A percentile compares a stretch with the other conserved stretches of the same genome.
phyloP scores from a whole-genome alignment of 73 alveolate genomes.

The Tetrahymena thermophila region DNA sequence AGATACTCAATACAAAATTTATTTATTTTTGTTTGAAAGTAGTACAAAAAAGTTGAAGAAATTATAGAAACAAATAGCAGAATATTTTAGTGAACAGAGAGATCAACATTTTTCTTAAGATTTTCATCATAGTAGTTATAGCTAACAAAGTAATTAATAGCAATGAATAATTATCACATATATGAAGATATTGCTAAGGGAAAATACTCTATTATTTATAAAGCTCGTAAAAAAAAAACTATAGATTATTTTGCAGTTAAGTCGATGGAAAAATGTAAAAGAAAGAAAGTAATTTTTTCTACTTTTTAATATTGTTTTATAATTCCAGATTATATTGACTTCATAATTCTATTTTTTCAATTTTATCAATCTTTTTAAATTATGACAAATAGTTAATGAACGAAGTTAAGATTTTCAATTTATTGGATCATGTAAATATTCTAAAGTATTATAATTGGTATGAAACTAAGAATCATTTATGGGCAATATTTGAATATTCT shows the following conservation, averaged over 20 bases:
- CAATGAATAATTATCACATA: slow-evolving; percentile 83
- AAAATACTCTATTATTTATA: slow-evolving; percentile 79
- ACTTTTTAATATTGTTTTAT: neutral
- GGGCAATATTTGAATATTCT: slow-evolving; percentile 91
- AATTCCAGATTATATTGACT: neutral
- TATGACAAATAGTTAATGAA: slow-evolving; percentile 34
- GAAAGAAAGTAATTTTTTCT: slow-evolving; percentile 49
- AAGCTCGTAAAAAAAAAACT: slow-evolving; percentile 91
- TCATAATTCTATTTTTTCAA: neutral
- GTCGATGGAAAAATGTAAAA: slow-evolving; percentile 77
- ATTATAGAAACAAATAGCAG: neutral
- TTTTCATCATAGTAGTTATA: neutral
- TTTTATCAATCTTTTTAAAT: neutral
- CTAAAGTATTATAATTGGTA: slow-evolving; percentile 75
- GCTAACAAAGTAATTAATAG: neutral
- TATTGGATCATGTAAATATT: slow-evolving; percentile 58
- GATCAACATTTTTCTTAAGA: neutral
- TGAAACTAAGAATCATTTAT: slow-evolving; percentile 89
- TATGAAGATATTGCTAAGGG: slow-evolving; percentile 87
- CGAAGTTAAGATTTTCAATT: slow-evolving; percentile 58
- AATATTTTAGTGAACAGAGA: neutral
- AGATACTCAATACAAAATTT: neutral
- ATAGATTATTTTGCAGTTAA: slow-evolving; percentile 90
- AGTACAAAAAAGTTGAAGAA: neutral
- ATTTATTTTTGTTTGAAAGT: neutral